A percentile compares a stretch with the other conserved stretches of the same genome.
Conservation (phyloP, 2,329 filamentous ascomycete species). For the Leptographium wingfieldii region DNA sequence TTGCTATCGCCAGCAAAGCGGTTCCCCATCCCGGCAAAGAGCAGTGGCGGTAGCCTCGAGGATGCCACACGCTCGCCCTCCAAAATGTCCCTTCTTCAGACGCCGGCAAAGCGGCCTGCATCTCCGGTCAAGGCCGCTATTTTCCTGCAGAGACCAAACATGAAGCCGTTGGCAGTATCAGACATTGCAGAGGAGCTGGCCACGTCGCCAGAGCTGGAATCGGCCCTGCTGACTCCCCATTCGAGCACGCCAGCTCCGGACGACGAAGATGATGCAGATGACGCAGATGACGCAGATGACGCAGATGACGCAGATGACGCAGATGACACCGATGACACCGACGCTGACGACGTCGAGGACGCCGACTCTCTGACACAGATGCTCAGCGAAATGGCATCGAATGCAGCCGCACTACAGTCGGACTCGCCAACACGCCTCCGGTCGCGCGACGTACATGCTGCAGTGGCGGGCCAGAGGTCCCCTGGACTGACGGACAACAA, state of each 20-base stretch:
- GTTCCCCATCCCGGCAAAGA: conserved; percentile 30
- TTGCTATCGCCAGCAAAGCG: conserved; percentile 40
- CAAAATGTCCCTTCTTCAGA: conserved; percentile 37
- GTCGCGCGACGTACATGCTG: conserved; percentile 8
- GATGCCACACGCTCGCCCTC: conserved; percentile 23
- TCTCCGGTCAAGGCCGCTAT: conserved; percentile 24
- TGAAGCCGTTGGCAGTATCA: not conserved
- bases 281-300: conserved; percentile 7
- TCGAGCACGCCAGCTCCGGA: too few relatives aligned
- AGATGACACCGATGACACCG: conserved; percentile 4
- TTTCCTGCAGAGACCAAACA: conserved; percentile 19
- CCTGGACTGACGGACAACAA: not conserved
- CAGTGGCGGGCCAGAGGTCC: not conserved
- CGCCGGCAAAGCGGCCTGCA: conserved; percentile 22
- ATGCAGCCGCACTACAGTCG: conserved; percentile 9
- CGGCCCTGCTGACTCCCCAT: not conserved
- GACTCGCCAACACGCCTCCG: conserved; percentile 17
- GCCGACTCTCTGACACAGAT: conserved; percentile 9
- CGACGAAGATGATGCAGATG: conserved; percentile 8
- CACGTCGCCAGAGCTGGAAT: not conserved
- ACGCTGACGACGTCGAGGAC: not conserved
- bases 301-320: not conserved
- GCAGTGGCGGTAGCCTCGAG: conserved; percentile 15
- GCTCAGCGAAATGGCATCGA: conserved; percentile 10
- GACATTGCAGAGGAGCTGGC: not conserved